A percentile compares a stretch with the other conserved stretches of the same genome.
phyloP scores from a whole-genome alignment of 371 early-diverging fungal genomes.

The Mortierella sp. region DNA sequence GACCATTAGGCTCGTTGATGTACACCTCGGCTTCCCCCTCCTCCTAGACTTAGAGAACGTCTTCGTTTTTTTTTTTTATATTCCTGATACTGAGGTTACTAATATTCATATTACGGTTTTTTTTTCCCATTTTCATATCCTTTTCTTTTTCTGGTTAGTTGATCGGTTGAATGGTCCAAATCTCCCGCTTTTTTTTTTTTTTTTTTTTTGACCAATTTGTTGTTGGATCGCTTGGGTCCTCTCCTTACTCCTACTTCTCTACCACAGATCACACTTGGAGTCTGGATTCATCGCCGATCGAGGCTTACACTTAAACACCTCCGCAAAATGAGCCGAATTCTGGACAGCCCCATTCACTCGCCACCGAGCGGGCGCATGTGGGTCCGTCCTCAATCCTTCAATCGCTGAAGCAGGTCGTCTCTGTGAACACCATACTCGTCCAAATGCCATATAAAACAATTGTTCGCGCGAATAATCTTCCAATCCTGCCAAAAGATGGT shows the following conservation, averaged over 20 bases:
- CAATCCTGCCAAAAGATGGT: conserved; percentile 65
- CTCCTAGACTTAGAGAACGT: no score
- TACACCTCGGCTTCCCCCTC: no score
- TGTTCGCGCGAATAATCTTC: conserved; percentile 62
- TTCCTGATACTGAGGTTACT: no score
- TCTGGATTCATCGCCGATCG: conserved; percentile 68
- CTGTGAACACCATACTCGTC: conserved; percentile 65
- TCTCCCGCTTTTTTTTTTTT: not conserved
- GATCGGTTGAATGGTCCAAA: no score
- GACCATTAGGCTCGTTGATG: no score
- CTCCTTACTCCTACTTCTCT: conserved; percentile 17
- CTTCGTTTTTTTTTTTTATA: no score
- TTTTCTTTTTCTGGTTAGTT: not conserved
- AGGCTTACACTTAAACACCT: conserved; percentile 68
- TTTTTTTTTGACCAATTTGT: not conserved
- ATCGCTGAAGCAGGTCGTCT: conserved; percentile 56
- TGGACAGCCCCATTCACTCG: conserved; percentile 76
- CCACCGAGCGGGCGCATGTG: conserved; percentile 66
- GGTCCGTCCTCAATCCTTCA: conserved; percentile 57
- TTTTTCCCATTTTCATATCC: no score
- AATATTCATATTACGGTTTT: no score
- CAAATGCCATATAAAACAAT: conserved; percentile 68
- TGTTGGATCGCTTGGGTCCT: no score
- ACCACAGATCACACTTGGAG: conserved; percentile 67
- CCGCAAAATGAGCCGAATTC: conserved; percentile 73